Conservation (phyloP, 257 asterid species). For the Rubia yunnanensis region DNA sequence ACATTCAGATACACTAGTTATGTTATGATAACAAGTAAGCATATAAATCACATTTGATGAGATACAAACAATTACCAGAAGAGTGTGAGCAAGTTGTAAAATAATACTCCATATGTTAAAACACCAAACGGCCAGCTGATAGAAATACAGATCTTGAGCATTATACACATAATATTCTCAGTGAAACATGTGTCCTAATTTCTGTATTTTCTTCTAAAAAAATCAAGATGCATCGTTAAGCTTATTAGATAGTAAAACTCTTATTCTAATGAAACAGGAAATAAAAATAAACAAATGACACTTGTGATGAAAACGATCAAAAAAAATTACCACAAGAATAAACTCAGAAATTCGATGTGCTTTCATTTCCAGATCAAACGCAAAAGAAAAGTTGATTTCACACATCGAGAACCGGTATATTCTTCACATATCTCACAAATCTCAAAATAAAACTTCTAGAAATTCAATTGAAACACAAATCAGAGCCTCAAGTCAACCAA, state of each 20-base stretch:
- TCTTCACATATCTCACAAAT: conserved; percentile 7
- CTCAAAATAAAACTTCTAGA: conserved; percentile 5
- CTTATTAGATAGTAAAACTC: neutral
- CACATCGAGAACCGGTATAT: neutral
- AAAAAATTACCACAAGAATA: neutral
- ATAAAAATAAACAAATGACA: too few relatives aligned
- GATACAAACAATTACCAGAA: neutral
- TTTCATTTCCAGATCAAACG: neutral
- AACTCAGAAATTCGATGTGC: neutral
- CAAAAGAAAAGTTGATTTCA: neutral
- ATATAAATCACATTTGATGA: neutral
- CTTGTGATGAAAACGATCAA: neutral
- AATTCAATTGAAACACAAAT: conserved; percentile 1
- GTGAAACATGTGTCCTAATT: neutral
- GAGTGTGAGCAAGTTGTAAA: neutral
- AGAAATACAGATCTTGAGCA: neutral
- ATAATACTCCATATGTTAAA: neutral
- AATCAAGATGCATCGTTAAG: neutral
- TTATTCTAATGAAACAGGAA: neutral
- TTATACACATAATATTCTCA: neutral
- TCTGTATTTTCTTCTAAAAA: too few relatives aligned
- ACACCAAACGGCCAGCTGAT: neutral
- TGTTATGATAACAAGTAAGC: neutral
- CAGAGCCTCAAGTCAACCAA: conserved; percentile 9
- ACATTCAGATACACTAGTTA: neutral